A percentile compares a stretch with the other conserved stretches of the same genome.
Evolutionary conservation across 768 basidiomycete genomes (phyloP).

Genomic region (Nevesoporus exiguus): DNA sequence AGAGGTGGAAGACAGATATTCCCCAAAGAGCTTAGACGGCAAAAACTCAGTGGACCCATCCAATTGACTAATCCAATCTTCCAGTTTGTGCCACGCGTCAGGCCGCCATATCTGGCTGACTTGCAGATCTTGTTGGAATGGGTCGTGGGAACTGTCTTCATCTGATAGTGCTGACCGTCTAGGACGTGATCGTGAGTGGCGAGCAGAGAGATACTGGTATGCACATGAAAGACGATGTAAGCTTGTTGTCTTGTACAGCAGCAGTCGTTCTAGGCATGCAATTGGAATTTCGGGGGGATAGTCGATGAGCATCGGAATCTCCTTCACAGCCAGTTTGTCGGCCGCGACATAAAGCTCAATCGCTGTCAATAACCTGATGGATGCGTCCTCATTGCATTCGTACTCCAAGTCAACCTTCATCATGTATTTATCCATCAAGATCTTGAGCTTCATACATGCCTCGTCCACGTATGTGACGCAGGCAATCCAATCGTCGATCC

Average conservation of each 20-base stretch:
- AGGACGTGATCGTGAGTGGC: not conserved
- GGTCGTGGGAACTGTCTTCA: not conserved
- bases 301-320: not conserved
- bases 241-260: not conserved
- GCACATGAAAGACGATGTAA: not conserved
- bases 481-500: not conserved
- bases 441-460: slow-evolving; percentile 15
- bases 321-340: not conserved
- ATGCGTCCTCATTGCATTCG: slow-evolving; percentile 31
- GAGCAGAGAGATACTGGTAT: not conserved
- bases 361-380: slow-evolving; percentile 38
- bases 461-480: not conserved
- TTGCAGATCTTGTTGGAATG: too few relatives aligned
- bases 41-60: not conserved
- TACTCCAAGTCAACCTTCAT: not conserved
- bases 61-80: too few relatives aligned
- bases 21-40: not conserved
- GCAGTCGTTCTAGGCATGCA: not conserved
- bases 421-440: slow-evolving; percentile 29
- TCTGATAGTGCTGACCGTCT: not conserved
- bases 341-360: slow-evolving; percentile 10
- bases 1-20: not conserved
- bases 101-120: too few relatives aligned
- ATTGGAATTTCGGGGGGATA: not conserved
- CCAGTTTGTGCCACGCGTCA: too few relatives aligned